These are phyloP conservation scores for Astrothelium macrocarpum DNA, from an alignment of 495 filamentous ascomycete genomes.

Conservation along the genomic window DNA sequence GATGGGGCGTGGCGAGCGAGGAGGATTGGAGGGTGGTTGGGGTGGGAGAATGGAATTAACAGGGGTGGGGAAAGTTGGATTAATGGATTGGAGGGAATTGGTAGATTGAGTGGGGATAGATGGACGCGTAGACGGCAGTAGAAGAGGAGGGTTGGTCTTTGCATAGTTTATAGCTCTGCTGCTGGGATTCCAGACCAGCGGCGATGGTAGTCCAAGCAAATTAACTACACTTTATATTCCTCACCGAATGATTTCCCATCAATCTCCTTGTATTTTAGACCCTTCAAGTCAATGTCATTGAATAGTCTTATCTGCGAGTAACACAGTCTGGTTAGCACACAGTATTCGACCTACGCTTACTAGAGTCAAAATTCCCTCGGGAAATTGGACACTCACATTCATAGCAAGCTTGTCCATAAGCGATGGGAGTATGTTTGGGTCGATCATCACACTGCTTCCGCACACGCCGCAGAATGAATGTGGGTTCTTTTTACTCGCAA, in stretches of 20 bases:
- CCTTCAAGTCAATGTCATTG: slow-evolving; percentile 12
- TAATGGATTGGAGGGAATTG: not conserved
- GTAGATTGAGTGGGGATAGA: too few species aligned
- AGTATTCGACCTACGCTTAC: not conserved
- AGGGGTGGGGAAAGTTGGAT: not conserved
- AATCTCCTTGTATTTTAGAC: not conserved
- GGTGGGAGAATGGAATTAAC: not conserved
- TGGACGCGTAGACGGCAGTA: too few species aligned
- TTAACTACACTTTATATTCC: slow-evolving; percentile 9
- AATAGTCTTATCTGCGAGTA: slow-evolving; percentile 13
- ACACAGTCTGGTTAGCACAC: not conserved
- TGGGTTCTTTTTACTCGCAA: slow-evolving; percentile 7
- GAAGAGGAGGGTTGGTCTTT: too few species aligned
- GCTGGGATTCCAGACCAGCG: too few species aligned
- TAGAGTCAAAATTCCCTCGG: not conserved
- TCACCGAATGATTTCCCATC: slow-evolving; percentile 5
- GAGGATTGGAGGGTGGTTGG: not conserved
- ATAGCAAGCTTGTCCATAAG: slow-evolving; percentile 7
- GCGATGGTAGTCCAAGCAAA: too few species aligned
- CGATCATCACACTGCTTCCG: slow-evolving; percentile 8
- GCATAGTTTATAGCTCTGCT: too few species aligned
- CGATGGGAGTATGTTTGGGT: slow-evolving; percentile 3
- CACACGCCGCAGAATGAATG: slow-evolving; percentile 13
- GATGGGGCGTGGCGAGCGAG: not conserved
- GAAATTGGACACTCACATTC: slow-evolving; percentile 11